A percentile compares a stretch with the other conserved stretches of the same genome.
Conservation (phyloP, 169 alveolate species). For the Cryptosporidium tyzzeri region DNA sequence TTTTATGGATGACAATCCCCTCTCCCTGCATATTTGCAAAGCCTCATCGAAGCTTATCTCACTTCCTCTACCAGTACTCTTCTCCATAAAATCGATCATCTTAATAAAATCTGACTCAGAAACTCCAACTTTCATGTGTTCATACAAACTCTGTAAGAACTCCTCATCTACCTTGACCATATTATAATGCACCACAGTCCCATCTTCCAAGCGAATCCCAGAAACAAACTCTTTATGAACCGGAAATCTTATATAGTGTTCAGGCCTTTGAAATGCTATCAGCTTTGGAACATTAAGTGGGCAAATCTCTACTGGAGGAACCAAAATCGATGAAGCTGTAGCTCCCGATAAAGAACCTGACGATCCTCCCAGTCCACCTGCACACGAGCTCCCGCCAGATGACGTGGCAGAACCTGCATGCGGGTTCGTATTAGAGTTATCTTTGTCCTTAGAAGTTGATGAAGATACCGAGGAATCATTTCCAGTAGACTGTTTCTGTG, state of each 20-base stretch:
- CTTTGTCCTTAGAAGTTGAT: slow-evolving; percentile 6
- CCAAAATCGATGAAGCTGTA: slow-evolving; percentile 43
- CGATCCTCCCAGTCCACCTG: slow-evolving; percentile 1
- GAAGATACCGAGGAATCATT: neutral
- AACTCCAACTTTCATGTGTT: slow-evolving; percentile 17
- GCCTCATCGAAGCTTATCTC: slow-evolving; percentile 75
- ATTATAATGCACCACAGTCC: slow-evolving; percentile 83
- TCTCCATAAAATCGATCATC: slow-evolving; percentile 65
- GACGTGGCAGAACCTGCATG: slow-evolving; percentile 7
- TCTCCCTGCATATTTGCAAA: slow-evolving; percentile 78
- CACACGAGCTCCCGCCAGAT: slow-evolving; percentile 12
- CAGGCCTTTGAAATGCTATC: slow-evolving; percentile 77
- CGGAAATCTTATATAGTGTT: slow-evolving; percentile 85
- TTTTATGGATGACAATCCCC: slow-evolving; percentile 65
- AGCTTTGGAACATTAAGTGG: slow-evolving; percentile 39
- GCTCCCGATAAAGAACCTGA: neutral
- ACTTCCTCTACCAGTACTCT: slow-evolving; percentile 61
- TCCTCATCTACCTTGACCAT: slow-evolving; percentile 82
- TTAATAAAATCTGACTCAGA: slow-evolving; percentile 59
- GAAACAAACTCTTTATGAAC: slow-evolving; percentile 85
- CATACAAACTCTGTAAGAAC: slow-evolving; percentile 81
- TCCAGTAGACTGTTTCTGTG: slow-evolving; percentile 1
- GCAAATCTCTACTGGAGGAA: slow-evolving; percentile 74
- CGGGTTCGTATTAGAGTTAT: neutral
- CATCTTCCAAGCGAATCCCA: slow-evolving; percentile 84